Conservation (phyloP, 257 asterid species). For the Solanum lignicaule region DNA sequence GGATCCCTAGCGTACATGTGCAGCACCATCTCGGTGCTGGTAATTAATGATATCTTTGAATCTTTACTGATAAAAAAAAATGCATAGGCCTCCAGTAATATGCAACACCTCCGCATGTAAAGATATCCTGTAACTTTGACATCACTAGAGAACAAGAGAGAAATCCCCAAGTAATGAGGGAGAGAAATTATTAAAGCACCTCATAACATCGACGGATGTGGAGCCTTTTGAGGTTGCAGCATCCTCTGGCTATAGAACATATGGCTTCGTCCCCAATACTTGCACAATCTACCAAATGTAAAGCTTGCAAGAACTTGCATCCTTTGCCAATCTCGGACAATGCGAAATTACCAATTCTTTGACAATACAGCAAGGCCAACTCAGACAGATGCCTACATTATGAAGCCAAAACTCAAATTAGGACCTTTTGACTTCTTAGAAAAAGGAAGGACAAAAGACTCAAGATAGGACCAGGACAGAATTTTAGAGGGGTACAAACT, state of each 20-base stretch:
- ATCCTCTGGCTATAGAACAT: constrained; percentile 70
- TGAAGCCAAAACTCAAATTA: not conserved
- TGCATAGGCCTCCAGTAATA: not conserved
- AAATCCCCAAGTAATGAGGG: not conserved
- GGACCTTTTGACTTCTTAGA: not conserved
- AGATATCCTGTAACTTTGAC: not conserved
- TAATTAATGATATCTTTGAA: not conserved
- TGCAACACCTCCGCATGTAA: not conserved
- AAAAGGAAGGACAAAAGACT: not conserved
- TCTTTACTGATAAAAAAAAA: not conserved
- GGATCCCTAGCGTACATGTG: not conserved
- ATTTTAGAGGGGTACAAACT: not conserved
- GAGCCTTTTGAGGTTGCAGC: constrained; percentile 68
- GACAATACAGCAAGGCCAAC: constrained; percentile 74
- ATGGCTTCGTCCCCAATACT: constrained; percentile 77
- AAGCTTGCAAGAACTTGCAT: constrained; percentile 86
- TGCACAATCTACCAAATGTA: constrained; percentile 91
- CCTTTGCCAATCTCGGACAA: constrained; percentile 76
- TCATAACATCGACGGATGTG: constrained; percentile 89
- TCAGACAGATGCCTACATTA: constrained; percentile 64
- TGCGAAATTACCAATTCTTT: constrained; percentile 54
- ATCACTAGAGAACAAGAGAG: not conserved
- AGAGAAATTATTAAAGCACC: constrained; percentile 25
- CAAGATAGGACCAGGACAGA: not conserved
- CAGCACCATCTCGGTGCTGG: not conserved